These are phyloP conservation scores for Anthostomella pinea DNA, from an alignment of 2,329 filamentous ascomycete genomes.

Conservation along the genomic window DNA sequence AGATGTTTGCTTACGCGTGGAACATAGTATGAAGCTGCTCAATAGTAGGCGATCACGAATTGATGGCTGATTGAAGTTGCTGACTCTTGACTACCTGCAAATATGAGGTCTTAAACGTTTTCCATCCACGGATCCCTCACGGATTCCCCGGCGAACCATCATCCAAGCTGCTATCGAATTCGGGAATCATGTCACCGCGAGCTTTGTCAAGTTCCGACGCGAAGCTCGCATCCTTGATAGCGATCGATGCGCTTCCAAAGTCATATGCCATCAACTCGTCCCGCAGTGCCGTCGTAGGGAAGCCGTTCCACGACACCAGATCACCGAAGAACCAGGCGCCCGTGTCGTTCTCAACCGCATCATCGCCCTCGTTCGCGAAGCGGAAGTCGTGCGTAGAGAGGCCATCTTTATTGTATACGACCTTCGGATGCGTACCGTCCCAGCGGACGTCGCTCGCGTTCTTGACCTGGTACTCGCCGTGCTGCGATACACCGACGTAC, in stretches of 20 bases:
- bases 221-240: conserved; percentile 26
- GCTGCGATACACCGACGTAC: conserved; percentile 27
- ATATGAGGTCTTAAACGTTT: no score
- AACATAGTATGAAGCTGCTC: no score
- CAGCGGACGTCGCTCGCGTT: conserved; percentile 25
- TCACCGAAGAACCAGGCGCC: conserved; percentile 30
- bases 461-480: conserved; percentile 28
- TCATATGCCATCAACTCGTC: conserved; percentile 26
- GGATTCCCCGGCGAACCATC: conserved; percentile 28
- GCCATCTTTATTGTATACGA: conserved; percentile 32
- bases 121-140: conserved; percentile 4
- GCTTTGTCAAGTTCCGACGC: conserved; percentile 21
- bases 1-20: no score
- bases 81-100: no score
- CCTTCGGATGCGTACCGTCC: conserved; percentile 31
- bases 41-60: no score
- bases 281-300: conserved; percentile 23
- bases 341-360: conserved; percentile 29
- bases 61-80: no score
- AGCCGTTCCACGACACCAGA: conserved; percentile 28
- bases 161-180: conserved; percentile 52
- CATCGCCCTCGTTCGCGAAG: conserved; percentile 27
- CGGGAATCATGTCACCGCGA: conserved; percentile 50
- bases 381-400: conserved; percentile 29
- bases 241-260: conserved; percentile 26